Evolutionary conservation across 768 basidiomycete genomes (phyloP), one percentile per base, ranked within the genome.

Genomic region (Suillus fuscotomentosus): DNA sequence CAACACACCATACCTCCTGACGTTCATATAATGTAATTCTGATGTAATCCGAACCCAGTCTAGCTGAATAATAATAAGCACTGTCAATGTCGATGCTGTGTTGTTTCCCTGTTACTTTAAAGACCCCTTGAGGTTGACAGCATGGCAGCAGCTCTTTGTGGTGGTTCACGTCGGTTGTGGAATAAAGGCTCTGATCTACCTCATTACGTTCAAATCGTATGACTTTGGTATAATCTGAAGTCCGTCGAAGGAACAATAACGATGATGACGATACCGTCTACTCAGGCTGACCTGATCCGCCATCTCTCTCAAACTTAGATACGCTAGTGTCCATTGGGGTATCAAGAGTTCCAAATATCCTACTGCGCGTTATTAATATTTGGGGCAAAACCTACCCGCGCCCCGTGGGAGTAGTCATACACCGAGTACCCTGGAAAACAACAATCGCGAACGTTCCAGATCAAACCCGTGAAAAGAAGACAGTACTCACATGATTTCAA

Each of bases 401-500:
- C 82, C 0, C 77, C 80, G 39, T 84, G 78, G 5, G 82, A 78
- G 65, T 88, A 87, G 72, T 89, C 88, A 69, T 82, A 90, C 31
- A 83, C 77, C 6, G 84, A 78, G 70, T 89, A 86, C 83, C 86
- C 87, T 89, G 63, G 34, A 36, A 11, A 5, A 36, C 10, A 11
- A 13, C 4, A 36, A 34, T 38, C 59, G 43, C 39, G 24, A 55
- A n/a, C 38, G 15, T 47, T 55, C 10, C 24, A 50, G 6, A 67
- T 63, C 69, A 65, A 56, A 51, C 3, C 48, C 24, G 43, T 8
- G 9, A 43, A 34, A 24, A 48, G 34, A 8, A 48, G 59, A 47
- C 36, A 53, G 22, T 34, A 77, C 85, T 71, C 65, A 86, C 89
- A 90, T 11, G 85, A 87, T 76, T 90, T 90, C 54, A 89, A 70